Evolutionary conservation across 176 grass and related monocot species (phyloP).

Genomic region (Avena sativa): DNA sequence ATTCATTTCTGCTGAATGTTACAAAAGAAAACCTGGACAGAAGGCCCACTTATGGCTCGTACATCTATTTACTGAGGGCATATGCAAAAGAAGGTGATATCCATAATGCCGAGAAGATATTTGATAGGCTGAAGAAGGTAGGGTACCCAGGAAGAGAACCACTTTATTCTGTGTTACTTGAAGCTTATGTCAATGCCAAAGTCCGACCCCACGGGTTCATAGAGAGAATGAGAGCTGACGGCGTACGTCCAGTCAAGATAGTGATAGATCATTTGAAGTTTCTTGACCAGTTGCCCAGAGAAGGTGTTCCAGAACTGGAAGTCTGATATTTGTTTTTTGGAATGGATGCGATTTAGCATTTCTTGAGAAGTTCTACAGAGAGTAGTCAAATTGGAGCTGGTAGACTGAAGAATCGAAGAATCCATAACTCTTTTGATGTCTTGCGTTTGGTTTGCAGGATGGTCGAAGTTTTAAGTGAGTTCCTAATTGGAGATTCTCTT

Average conservation of each 20-base stretch:
- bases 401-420: conserved; percentile 24
- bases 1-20: conserved; percentile 61
- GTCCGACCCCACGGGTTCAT: conserved; percentile 64
- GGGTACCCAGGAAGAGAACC: conserved; percentile 41
- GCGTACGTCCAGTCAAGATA: conserved; percentile 36
- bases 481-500: background rate
- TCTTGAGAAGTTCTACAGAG: conserved; percentile 35
- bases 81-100: conserved; percentile 74
- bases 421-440: background rate
- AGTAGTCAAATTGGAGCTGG: background rate
- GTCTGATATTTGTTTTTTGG: conserved; percentile 14
- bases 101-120: conserved; percentile 76
- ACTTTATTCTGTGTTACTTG: conserved; percentile 65
- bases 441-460: background rate
- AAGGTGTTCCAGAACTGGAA: conserved; percentile 27
- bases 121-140: conserved; percentile 52
- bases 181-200: conserved; percentile 69
- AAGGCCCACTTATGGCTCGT: conserved; percentile 54
- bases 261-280: conserved; percentile 23
- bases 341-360: background rate
- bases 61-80: conserved; percentile 56
- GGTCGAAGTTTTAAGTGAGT: background rate
- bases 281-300: conserved; percentile 45
- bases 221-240: conserved; percentile 71
- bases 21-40: conserved; percentile 51